Percentiles rank a stretch among this genome's conserved stretches.
phyloP scores from a whole-genome alignment of 257 asterid species.

The Ehretia macrophylla region DNA sequence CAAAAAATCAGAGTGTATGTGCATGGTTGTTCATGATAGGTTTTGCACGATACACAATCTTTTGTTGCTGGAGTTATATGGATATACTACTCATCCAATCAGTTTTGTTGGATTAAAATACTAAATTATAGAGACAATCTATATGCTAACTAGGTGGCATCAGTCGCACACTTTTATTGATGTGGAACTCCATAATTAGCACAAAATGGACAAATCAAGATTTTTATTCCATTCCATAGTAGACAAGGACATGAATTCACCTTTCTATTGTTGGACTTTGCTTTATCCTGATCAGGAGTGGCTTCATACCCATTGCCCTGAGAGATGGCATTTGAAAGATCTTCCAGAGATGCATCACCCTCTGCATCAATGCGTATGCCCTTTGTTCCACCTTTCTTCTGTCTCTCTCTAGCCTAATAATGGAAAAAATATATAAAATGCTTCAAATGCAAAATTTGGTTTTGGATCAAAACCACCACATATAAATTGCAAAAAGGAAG shows the following conservation, averaged over 20 bases:
- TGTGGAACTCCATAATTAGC: no score
- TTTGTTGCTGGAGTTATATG: no score
- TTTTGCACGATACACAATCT: no score
- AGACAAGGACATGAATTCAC: no score
- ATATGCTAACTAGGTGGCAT: no score
- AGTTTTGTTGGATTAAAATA: no score
- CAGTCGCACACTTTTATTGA: no score
- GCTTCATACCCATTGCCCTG: conserved; percentile 47
- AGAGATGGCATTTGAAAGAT: conserved; percentile 41
- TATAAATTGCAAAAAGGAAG: background rate
- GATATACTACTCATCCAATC: no score
- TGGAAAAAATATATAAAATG: conserved; percentile 2
- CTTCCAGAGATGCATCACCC: conserved; percentile 88
- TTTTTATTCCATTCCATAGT: no score
- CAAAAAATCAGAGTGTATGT: no score
- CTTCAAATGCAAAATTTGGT: background rate
- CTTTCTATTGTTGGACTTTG: conserved; percentile 68
- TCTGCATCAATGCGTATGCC: conserved; percentile 86
- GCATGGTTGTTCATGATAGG: no score
- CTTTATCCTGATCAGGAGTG: conserved; percentile 47
- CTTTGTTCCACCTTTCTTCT: conserved; percentile 69
- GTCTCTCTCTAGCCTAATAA: conserved; percentile 85
- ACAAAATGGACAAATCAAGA: background rate
- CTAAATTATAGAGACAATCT: no score
- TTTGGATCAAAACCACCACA: conserved; percentile 10